These are phyloP conservation scores for Pestalotiopsis sp. DNA, from an alignment of 2,329 filamentous ascomycete species.

Conservation along the genomic window DNA sequence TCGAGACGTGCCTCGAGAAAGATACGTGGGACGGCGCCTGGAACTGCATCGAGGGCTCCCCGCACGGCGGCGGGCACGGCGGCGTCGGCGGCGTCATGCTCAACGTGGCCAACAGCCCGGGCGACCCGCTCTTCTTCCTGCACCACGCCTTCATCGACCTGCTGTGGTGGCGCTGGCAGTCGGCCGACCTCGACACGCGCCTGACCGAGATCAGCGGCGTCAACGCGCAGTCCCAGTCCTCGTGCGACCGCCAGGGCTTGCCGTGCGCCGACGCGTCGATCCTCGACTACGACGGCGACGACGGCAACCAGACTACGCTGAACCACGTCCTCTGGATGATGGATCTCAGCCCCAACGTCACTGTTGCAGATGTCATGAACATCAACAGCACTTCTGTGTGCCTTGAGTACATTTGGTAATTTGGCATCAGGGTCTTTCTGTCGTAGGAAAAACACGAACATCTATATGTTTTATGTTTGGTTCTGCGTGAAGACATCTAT, in stretches of 20 bases:
- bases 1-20: background rate
- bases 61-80: background rate
- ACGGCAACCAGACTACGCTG: background rate
- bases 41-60: background rate
- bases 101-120: background rate
- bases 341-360: background rate
- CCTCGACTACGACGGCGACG: background rate
- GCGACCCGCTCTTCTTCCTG: constrained; percentile 29
- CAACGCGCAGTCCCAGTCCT: background rate
- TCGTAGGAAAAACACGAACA: no score
- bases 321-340: background rate
- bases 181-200: constrained; percentile 19
- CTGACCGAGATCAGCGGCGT: constrained; percentile 3
- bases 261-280: background rate
- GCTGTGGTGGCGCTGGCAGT: constrained; percentile 29
- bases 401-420: background rate
- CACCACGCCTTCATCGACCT: constrained; percentile 29
- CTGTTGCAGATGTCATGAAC: background rate
- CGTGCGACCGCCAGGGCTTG: background rate
- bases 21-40: background rate
- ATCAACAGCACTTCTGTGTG: background rate
- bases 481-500: no score
- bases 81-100: background rate
- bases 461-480: no score
- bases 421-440: no score